These are phyloP conservation scores for Rhodotorula sphaerocarpa DNA, from an alignment of 768 basidiomycete species.

Conservation along the genomic window DNA sequence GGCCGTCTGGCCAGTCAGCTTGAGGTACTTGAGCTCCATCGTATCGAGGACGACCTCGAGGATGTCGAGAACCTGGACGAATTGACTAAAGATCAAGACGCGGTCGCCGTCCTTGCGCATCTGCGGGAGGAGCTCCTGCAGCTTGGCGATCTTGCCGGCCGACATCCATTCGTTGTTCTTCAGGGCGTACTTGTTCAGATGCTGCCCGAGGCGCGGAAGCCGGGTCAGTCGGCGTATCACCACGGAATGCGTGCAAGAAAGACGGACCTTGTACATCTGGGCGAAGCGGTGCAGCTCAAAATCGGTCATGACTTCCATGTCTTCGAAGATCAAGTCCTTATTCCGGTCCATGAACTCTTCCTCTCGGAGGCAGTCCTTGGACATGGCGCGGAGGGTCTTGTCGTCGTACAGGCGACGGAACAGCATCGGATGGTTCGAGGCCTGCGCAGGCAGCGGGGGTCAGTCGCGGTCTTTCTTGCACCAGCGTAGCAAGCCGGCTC, in stretches of 20 bases:
- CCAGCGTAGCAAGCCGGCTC: neutral
- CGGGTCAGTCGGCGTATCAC: neutral
- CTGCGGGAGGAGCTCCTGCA: slow-evolving; percentile 61
- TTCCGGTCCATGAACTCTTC: slow-evolving; percentile 78
- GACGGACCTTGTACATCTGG: slow-evolving; percentile 68
- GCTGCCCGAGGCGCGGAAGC: slow-evolving; percentile 50
- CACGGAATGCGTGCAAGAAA: no score
- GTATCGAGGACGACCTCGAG: slow-evolving; percentile 71
- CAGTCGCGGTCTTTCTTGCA: neutral
- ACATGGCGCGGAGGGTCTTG: slow-evolving; percentile 60
- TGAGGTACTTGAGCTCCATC: slow-evolving; percentile 61
- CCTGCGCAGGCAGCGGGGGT: slow-evolving; percentile 40
- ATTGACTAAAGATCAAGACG: slow-evolving; percentile 91
- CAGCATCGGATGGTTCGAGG: slow-evolving; percentile 90
- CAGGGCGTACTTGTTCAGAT: slow-evolving; percentile 57
- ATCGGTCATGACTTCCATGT: slow-evolving; percentile 95
- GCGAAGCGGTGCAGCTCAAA: slow-evolving; percentile 85
- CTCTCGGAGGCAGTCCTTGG: slow-evolving; percentile 78
- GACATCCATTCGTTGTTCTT: slow-evolving; percentile 67
- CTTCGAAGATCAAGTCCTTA: slow-evolving; percentile 83
- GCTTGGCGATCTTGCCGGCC: slow-evolving; percentile 73
- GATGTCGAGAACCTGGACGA: slow-evolving; percentile 92
- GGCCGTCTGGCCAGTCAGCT: slow-evolving; percentile 85
- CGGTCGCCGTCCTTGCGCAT: slow-evolving; percentile 66
- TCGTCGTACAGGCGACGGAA: slow-evolving; percentile 81